These are phyloP conservation scores for Globisporangium takayamanum DNA, from an alignment of 352 stramenopile species.

Conservation along the genomic window DNA sequence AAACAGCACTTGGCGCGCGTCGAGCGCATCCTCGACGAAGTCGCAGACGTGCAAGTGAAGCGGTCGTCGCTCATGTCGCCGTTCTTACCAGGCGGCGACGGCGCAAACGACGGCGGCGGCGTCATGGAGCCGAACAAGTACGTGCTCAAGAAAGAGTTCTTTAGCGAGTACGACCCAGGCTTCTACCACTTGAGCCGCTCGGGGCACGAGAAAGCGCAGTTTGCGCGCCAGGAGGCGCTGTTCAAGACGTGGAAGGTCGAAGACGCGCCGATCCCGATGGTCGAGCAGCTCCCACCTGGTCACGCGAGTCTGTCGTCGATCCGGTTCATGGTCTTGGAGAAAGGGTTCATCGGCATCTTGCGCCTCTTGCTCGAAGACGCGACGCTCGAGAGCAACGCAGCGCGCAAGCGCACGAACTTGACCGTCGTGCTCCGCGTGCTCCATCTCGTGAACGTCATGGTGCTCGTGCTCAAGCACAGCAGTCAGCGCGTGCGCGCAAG, in stretches of 20 bases:
- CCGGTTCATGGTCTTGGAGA: constrained; percentile 55
- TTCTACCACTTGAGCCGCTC: constrained; percentile 78
- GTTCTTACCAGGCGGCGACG: constrained; percentile 25
- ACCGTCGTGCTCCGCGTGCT: constrained; percentile 62
- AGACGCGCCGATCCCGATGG: constrained; percentile 57
- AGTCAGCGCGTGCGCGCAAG: constrained; percentile 14
- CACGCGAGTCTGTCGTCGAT: constrained; percentile 49
- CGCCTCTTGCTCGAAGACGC: constrained; percentile 64
- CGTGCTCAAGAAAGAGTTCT: constrained; percentile 71
- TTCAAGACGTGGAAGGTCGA: constrained; percentile 78
- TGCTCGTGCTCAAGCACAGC: constrained; percentile 51
- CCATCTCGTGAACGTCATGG: constrained; percentile 60
- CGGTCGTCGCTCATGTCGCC: constrained; percentile 26
- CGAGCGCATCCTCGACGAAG: constrained; percentile 58
- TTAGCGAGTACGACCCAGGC: constrained; percentile 70
- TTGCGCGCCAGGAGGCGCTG: constrained; percentile 69
- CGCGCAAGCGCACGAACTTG: constrained; percentile 51
- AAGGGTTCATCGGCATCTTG: constrained; percentile 54
- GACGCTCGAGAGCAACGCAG: constrained; percentile 13
- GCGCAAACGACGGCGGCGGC: constrained; percentile 25
- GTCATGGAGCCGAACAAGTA: constrained; percentile 75
- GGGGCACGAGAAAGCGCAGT: constrained; percentile 74
- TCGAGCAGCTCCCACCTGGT: constrained; percentile 44
- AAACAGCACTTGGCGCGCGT: constrained; percentile 61
- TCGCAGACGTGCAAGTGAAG: constrained; percentile 66